A percentile compares a stretch with the other conserved stretches of the same genome.
phyloP scores from a whole-genome alignment of 371 early-diverging fungal genomes.

The Basidiobolus meristosporus region DNA sequence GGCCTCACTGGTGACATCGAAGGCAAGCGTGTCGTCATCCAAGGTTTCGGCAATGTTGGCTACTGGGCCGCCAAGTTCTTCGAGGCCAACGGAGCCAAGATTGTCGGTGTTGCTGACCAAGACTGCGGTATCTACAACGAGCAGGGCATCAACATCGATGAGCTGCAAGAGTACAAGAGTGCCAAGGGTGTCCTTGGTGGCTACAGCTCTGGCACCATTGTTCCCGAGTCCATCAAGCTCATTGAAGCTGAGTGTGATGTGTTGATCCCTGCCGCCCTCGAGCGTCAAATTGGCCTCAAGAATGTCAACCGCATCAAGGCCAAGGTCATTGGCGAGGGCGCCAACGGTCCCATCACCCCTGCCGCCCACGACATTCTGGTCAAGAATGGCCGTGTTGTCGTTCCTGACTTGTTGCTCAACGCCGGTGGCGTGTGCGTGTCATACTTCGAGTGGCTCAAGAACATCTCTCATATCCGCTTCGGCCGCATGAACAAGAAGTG shows the following conservation, averaged over 20 bases:
- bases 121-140: constrained; percentile 47
- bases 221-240: constrained; percentile 36
- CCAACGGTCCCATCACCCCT: constrained; percentile 76
- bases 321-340: constrained; percentile 75
- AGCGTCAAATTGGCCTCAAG: constrained; percentile 64
- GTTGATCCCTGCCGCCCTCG: constrained; percentile 70
- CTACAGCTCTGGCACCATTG: constrained; percentile 32
- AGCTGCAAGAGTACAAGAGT: constrained; percentile 37
- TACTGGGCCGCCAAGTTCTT: constrained; percentile 83
- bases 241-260: constrained; percentile 73
- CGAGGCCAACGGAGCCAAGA: constrained; percentile 57
- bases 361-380: constrained; percentile 52
- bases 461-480: constrained; percentile 69
- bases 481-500: constrained; percentile 84
- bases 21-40: constrained; percentile 48
- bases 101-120: constrained; percentile 62
- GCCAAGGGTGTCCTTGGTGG: constrained; percentile 49
- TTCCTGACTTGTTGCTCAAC: constrained; percentile 72
- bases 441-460: constrained; percentile 73
- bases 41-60: constrained; percentile 87
- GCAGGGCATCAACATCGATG: constrained; percentile 51
- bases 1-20: constrained; percentile 46
- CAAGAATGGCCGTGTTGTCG: constrained; percentile 37
- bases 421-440: constrained; percentile 71
- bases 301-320: constrained; percentile 63